Evolutionary conservation across 1,139 yeast species (phyloP).

Genomic region (Debaryomyces udenii): DNA sequence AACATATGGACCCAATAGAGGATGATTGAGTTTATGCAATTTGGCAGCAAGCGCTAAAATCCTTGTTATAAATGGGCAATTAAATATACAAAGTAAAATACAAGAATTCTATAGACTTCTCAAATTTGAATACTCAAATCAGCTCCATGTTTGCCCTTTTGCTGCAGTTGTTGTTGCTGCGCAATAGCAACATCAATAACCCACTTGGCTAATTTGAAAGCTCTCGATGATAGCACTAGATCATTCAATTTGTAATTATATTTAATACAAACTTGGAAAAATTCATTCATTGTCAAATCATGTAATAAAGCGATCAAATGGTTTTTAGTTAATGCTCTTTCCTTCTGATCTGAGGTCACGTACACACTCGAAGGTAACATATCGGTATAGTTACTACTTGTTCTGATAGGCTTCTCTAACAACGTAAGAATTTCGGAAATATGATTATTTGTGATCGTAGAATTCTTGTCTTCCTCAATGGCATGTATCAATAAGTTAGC

Average conservation of each 20-base stretch:
- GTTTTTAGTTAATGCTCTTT: constrained; percentile 24
- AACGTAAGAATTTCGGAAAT: constrained; percentile 61
- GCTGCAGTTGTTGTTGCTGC: constrained; percentile 36
- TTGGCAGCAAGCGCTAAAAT: too few species aligned
- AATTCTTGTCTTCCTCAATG: constrained; percentile 62
- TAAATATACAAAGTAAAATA: constrained; percentile 8
- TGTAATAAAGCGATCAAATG: constrained; percentile 58
- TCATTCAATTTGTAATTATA: constrained; percentile 67
- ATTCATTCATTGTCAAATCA: constrained; percentile 64
- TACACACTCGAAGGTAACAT: constrained; percentile 48
- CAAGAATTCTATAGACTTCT: background rate
- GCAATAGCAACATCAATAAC: constrained; percentile 69
- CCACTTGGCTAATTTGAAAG: constrained; percentile 70
- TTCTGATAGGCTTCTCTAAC: constrained; percentile 59
- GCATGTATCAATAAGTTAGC: constrained; percentile 63
- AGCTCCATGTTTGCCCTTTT: constrained; percentile 10
- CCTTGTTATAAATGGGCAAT: background rate
- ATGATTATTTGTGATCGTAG: constrained; percentile 51
- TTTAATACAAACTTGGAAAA: constrained; percentile 62
- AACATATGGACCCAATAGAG: background rate
- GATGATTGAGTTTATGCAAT: background rate
- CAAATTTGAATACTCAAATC: constrained; percentile 6
- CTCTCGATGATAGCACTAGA: constrained; percentile 60
- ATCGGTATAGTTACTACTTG: constrained; percentile 42
- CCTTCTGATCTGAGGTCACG: constrained; percentile 35